Percentiles rank a stretch among this genome's conserved stretches.
Conservation (phyloP, 2,329 filamentous ascomycete species). For the Xylaria sp. region DNA sequence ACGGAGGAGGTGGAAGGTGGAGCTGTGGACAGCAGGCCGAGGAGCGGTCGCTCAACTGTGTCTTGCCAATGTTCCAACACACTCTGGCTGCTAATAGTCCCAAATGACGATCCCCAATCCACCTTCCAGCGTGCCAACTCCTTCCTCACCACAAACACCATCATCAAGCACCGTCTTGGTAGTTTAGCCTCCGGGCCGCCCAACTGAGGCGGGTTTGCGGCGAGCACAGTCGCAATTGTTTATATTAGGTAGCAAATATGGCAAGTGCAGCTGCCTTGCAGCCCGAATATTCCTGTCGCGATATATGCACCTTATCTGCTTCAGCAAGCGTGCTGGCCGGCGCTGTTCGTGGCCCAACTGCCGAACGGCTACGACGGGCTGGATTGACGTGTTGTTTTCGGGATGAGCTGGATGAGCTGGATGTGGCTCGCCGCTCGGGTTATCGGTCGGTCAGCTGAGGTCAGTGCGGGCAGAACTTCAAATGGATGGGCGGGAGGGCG, state of each 20-base stretch:
- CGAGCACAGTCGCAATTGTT: conserved; percentile 7
- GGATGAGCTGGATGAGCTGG: conserved; percentile 18
- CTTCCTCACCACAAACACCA: conserved; percentile 6
- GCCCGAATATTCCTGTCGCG: not conserved
- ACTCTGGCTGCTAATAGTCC: conserved; percentile 15
- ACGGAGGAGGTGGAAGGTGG: conserved; percentile 17
- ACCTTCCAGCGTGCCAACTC: conserved; percentile 13
- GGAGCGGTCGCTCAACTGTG: conserved; percentile 27
- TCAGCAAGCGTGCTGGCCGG: conserved; percentile 2
- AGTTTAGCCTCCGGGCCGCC: conserved; percentile 5
- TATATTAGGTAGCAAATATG: not conserved
- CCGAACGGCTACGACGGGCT: conserved; percentile 19
- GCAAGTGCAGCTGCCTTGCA: not conserved
- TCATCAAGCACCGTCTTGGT: conserved; percentile 10
- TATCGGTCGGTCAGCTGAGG: not conserved
- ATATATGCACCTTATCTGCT: conserved; percentile 11
- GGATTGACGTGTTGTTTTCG: conserved; percentile 29
- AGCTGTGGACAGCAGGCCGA: conserved; percentile 16
- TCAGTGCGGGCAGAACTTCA: conserved; percentile 25
- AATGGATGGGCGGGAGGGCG: too few relatives aligned
- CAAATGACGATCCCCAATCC: conserved; percentile 24
- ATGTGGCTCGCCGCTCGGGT: conserved; percentile 13
- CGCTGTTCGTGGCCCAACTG: conserved; percentile 17
- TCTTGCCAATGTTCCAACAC: conserved; percentile 23
- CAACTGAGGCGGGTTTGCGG: conserved; percentile 3